Evolutionary conservation across 768 basidiomycete species (phyloP), one percentile per base, ranked within the genome.

Genomic region (Terana coerulea): DNA sequence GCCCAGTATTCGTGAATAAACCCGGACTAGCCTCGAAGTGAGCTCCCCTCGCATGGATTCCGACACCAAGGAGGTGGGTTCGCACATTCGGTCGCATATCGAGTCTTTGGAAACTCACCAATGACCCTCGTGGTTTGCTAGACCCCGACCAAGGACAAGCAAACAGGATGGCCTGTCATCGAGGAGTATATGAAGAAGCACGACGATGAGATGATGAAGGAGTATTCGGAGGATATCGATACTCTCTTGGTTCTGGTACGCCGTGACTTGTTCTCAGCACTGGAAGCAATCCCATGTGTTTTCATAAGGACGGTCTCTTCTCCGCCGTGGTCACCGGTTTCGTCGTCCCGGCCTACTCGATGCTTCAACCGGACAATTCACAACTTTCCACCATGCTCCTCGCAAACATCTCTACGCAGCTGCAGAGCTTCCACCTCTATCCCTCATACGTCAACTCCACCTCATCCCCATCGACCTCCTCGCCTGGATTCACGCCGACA

Each of bases 301-400:
- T n/a, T n/a, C n/a, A n/a, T n/a, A n/a, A 53, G 51, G 45, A 28
- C 22, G 43, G 44, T 33, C 28, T 53, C 7, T 53, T 53, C 45
- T 47, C 45, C 3, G 51, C 44, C 15, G 37, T 41, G 3, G 44
- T 53, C 14, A 53, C 51, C 3, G 28, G 22, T 2, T 53, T 53
- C 26, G n/a, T 29, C 5, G 9, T 53, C 4, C 25, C 17, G 9
- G 14, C 44, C 2, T 47, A 39, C 19, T 7, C n/a, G 10, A 9
- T 25, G 8, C 36, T 53, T 2, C 51, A 53, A 33, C 9, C 22
- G 2, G 51, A 53, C 37, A n/a, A n/a, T 22, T 21, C 34, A 15
- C 17, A 40, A 8, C n/a, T 29, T 3, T 39, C 51, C 8, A n/a
- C 14, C 22, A 15, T 26, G 11, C 24, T 53, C 33, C 51, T 53